phyloP scores from a whole-genome alignment of 345 rosid species.

The Iberis pinnata region DNA sequence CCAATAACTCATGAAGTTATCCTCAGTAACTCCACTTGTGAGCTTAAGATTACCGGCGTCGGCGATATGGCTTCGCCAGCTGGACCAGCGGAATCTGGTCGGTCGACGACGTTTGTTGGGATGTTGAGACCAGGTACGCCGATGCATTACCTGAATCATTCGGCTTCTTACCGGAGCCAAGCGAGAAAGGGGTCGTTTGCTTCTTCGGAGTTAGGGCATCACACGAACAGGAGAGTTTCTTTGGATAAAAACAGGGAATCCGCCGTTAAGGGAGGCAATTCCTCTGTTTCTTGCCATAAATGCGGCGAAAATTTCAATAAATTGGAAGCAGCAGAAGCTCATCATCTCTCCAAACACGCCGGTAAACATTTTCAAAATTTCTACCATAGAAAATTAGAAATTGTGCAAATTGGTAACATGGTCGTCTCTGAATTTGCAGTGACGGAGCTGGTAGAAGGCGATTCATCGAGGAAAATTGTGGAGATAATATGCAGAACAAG shows the following conservation, averaged over 20 bases:
- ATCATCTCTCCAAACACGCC: slow-evolving; percentile 97
- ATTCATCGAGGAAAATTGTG: slow-evolving; percentile 94
- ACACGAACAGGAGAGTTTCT: slow-evolving; percentile 48
- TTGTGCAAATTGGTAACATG: no score
- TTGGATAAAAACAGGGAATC: slow-evolving; percentile 46
- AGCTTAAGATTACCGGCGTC: slow-evolving; percentile 87
- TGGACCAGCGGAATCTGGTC: slow-evolving; percentile 25
- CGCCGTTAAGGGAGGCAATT: slow-evolving; percentile 38
- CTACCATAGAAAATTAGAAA: no score
- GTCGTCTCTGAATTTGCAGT: no score
- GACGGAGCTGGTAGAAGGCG: slow-evolving; percentile 95
- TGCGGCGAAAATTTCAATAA: slow-evolving; percentile 90
- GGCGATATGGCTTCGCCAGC: slow-evolving; percentile 53
- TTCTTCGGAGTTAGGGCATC: slow-evolving; percentile 43
- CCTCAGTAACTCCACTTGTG: slow-evolving; percentile 83
- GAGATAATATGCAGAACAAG: slow-evolving; percentile 91
- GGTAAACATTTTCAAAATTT: slow-evolving; percentile 35
- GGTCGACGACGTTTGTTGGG: slow-evolving; percentile 63
- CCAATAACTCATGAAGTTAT: slow-evolving; percentile 95
- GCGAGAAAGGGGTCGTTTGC: slow-evolving; percentile 48
- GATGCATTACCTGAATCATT: slow-evolving; percentile 61
- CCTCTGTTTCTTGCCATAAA: slow-evolving; percentile 77
- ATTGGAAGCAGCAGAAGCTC: slow-evolving; percentile 94
- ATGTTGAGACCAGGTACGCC: slow-evolving; percentile 91
- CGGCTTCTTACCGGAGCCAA: slow-evolving; percentile 46